These are phyloP conservation scores for Hypoxylon fragiforme DNA, from an alignment of 495 filamentous ascomycete genomes.

Conservation along the genomic window DNA sequence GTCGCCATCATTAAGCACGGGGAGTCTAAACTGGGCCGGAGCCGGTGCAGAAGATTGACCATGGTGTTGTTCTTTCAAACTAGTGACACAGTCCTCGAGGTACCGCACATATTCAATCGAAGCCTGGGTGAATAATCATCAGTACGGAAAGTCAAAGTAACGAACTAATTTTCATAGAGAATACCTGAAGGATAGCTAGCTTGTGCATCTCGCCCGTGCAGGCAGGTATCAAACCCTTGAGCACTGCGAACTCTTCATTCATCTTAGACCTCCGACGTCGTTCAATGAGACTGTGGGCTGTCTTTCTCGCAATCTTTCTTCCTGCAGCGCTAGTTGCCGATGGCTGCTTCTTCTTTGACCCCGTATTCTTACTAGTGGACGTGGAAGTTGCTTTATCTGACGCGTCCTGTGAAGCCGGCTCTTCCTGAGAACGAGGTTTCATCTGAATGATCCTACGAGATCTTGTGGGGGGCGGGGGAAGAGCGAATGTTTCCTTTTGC, in stretches of 20 bases:
- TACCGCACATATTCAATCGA: slow-evolving; percentile 98
- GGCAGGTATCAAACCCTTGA: slow-evolving; percentile 96
- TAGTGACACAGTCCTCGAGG: slow-evolving; percentile 82
- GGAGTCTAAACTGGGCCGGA: slow-evolving; percentile 24
- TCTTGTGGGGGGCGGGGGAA: slow-evolving; percentile 90
- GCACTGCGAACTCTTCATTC: slow-evolving; percentile 95
- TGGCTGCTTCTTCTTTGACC: slow-evolving; percentile 69
- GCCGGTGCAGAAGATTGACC: slow-evolving; percentile 17
- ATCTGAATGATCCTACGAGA: slow-evolving; percentile 98
- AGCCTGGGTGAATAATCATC: slow-evolving; percentile 56
- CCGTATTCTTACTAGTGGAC: slow-evolving; percentile 36
- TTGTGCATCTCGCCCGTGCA: slow-evolving; percentile 97
- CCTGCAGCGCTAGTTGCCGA: slow-evolving; percentile 77
- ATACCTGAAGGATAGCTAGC: slow-evolving; percentile 89
- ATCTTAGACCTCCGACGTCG: slow-evolving; percentile 90
- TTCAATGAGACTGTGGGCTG: slow-evolving; percentile 94
- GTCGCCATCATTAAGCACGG: slow-evolving; percentile 30
- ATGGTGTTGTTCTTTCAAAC: slow-evolving; percentile 68
- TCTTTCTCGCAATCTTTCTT: slow-evolving; percentile 92
- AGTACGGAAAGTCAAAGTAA: slow-evolving; percentile 1
- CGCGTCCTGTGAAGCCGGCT: slow-evolving; percentile 28
- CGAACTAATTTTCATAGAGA: slow-evolving; percentile 16
- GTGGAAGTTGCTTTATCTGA: slow-evolving; percentile 20
- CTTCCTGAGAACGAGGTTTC: slow-evolving; percentile 66
- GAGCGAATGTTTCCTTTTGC: slow-evolving; percentile 66